These are phyloP conservation scores for Tolypocladium pustulatum DNA, from an alignment of 2,329 filamentous ascomycete genomes.

Conservation along the genomic window DNA sequence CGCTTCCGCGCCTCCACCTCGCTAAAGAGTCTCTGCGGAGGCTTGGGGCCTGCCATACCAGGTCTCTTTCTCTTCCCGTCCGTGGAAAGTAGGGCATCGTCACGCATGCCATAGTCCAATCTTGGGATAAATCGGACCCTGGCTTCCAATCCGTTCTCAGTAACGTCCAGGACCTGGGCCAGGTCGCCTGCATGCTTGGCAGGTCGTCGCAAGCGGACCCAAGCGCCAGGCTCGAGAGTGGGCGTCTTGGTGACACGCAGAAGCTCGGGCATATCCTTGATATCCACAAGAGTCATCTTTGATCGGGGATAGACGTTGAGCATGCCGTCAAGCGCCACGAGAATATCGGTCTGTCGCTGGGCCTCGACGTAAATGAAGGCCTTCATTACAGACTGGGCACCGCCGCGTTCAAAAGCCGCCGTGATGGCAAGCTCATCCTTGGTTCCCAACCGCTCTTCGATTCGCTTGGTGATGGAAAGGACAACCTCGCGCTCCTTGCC, in stretches of 20 bases:
- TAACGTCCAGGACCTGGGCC: conserved; percentile 84
- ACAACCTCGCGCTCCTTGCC: conserved; percentile 93
- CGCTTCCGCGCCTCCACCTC: conserved; percentile 87
- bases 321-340: conserved; percentile 72
- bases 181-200: conserved; percentile 81
- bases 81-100: conserved; percentile 47
- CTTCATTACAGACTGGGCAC: conserved; percentile 69
- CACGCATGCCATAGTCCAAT: conserved; percentile 81
- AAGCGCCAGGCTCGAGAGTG: conserved; percentile 74
- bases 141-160: conserved; percentile 83
- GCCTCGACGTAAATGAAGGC: conserved; percentile 96
- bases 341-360: conserved; percentile 73
- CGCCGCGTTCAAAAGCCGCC: conserved; percentile 82
- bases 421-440: conserved; percentile 78
- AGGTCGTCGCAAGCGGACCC: conserved; percentile 76
- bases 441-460: conserved; percentile 68
- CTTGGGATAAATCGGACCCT: conserved; percentile 81
- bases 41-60: conserved; percentile 51
- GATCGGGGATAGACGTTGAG: conserved; percentile 82
- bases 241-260: conserved; percentile 81
- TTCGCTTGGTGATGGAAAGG: conserved; percentile 76
- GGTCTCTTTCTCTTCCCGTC: conserved; percentile 75
- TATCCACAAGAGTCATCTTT: conserved; percentile 80
- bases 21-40: conserved; percentile 84
- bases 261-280: conserved; percentile 97